phyloP scores from a whole-genome alignment of 768 basidiomycete species.

The Tulasnella sp. region DNA sequence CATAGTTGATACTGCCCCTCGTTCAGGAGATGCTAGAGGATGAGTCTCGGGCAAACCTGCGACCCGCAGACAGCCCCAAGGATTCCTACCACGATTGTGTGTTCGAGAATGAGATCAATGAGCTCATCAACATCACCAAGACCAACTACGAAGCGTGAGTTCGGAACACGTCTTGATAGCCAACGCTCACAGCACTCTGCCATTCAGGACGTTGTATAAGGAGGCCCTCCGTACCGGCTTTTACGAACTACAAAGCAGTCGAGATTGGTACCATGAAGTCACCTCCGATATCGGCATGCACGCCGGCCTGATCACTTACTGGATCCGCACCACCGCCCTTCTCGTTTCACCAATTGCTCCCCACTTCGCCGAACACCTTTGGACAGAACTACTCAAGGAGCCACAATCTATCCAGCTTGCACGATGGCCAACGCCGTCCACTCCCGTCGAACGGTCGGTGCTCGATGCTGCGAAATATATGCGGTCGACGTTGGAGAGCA shows the following conservation, averaged over 20 bases:
- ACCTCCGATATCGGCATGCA: conserved; percentile 79
- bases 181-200: not conserved
- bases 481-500: conserved; percentile 79
- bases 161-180: not conserved
- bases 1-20: no score
- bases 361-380: conserved; percentile 89
- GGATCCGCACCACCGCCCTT: conserved; percentile 67
- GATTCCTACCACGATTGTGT: conserved; percentile 73
- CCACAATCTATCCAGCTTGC: conserved; percentile 69
- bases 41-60: conserved; percentile 45
- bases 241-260: conserved; percentile 82
- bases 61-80: conserved; percentile 45
- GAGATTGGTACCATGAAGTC: conserved; percentile 95
- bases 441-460: conserved; percentile 46
- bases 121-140: conserved; percentile 71
- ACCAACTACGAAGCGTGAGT: conserved; percentile 68
- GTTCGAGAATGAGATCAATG: conserved; percentile 85
- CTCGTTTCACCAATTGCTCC: conserved; percentile 80
- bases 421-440: conserved; percentile 60
- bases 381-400: conserved; percentile 60
- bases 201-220: conserved; percentile 76
- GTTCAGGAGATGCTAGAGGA: conserved; percentile 60
- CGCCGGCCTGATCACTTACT: conserved; percentile 68
- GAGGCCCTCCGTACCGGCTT: conserved; percentile 91
- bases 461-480: conserved; percentile 75